phyloP scores from a whole-genome alignment of 148 eudicot species.

The Linanthus parryae region DNA sequence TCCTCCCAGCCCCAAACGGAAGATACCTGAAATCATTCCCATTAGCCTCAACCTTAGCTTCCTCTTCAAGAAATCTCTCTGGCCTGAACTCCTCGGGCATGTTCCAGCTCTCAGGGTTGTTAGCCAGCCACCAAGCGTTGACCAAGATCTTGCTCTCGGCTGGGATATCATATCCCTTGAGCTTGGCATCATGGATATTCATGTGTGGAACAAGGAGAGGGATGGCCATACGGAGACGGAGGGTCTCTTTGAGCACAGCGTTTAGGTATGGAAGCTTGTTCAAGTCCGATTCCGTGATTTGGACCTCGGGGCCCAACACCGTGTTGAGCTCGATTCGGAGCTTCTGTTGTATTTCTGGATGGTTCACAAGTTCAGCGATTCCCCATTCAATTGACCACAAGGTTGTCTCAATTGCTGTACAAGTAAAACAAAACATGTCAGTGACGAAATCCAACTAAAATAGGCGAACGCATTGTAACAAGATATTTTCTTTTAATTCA shows the following conservation, averaged over 20 bases:
- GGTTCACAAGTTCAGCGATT: slow-evolving; percentile 77
- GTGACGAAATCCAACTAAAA: no score
- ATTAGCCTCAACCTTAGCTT: slow-evolving; percentile 68
- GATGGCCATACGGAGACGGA: slow-evolving; percentile 75
- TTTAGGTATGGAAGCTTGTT: slow-evolving; percentile 66
- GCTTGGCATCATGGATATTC: slow-evolving; percentile 76
- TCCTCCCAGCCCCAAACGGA: slow-evolving; percentile 76
- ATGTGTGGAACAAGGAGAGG: slow-evolving; percentile 86
- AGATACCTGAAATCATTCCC: slow-evolving; percentile 78
- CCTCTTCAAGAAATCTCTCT: slow-evolving; percentile 83
- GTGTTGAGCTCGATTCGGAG: slow-evolving; percentile 59
- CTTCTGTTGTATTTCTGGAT: slow-evolving; percentile 67
- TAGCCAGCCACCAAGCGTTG: slow-evolving; percentile 87
- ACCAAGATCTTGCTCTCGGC: slow-evolving; percentile 82
- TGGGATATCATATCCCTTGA: slow-evolving; percentile 65
- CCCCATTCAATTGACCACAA: slow-evolving; percentile 92
- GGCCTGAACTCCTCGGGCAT: slow-evolving; percentile 82
- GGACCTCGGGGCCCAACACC: slow-evolving; percentile 48
- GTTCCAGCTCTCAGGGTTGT: slow-evolving; percentile 77
- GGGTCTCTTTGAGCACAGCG: slow-evolving; percentile 76
- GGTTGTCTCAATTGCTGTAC: slow-evolving; percentile 79
- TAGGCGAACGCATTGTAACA: no score
- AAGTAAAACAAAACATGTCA: neutral
- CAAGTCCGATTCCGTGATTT: slow-evolving; percentile 64
- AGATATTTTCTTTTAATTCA: no score